These are phyloP conservation scores for Triglochin maritima DNA, from an alignment of 106 monocot genomes.

Conservation along the genomic window DNA sequence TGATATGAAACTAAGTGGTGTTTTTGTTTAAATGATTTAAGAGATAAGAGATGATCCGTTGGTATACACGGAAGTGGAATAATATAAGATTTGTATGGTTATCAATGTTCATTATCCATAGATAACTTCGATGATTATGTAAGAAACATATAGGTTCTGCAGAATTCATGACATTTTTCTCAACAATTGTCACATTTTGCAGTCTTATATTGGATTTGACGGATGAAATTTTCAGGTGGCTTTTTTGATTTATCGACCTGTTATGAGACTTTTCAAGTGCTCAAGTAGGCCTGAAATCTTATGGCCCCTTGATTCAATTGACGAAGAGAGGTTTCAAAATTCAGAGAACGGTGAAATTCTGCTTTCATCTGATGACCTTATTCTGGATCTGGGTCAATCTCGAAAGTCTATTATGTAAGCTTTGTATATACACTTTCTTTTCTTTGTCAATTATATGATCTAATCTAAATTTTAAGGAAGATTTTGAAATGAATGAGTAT, in stretches of 20 bases:
- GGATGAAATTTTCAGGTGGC: slow-evolving; percentile 49
- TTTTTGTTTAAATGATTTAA: too few species aligned
- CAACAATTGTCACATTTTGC: too few species aligned
- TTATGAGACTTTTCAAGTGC: slow-evolving; percentile 87
- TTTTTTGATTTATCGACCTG: slow-evolving; percentile 90
- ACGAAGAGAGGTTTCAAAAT: slow-evolving; percentile 14
- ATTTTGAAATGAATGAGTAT: too few species aligned
- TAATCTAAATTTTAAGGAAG: background rate
- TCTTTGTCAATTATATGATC: background rate
- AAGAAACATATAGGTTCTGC: too few species aligned
- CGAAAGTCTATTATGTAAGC: slow-evolving; percentile 48
- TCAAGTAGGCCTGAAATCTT: slow-evolving; percentile 34
- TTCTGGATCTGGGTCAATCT: slow-evolving; percentile 41
- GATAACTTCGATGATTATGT: too few species aligned
- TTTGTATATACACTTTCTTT: background rate
- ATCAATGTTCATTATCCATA: too few species aligned
- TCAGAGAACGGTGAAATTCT: slow-evolving; percentile 13
- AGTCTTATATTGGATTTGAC: too few species aligned
- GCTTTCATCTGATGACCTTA: slow-evolving; percentile 20
- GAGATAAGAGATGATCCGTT: too few species aligned
- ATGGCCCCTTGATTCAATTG: slow-evolving; percentile 64
- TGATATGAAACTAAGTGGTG: too few species aligned
- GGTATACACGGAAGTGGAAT: too few species aligned
- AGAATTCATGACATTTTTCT: too few species aligned
- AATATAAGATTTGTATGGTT: too few species aligned